phyloP scores from a whole-genome alignment of 768 basidiomycete genomes.

The Boletus rubescentipes region DNA sequence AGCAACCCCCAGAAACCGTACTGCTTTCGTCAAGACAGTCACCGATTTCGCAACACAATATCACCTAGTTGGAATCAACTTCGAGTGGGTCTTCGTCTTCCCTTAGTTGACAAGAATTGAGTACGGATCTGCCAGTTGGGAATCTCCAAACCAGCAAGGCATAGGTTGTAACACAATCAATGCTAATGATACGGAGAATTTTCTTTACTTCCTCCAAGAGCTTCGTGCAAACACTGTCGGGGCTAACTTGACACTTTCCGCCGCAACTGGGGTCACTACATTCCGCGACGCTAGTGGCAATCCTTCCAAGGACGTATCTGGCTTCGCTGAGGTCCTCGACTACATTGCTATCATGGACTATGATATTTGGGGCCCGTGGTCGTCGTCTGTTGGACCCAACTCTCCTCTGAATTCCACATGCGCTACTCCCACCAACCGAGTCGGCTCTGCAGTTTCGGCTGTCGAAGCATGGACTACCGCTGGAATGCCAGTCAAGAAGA shows the following conservation, averaged over 20 bases:
- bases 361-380: slow-evolving; percentile 57
- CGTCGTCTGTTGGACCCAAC: slow-evolving; percentile 66
- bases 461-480: slow-evolving; percentile 72
- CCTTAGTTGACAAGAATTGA: neutral
- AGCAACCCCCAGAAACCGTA: slow-evolving; percentile 54
- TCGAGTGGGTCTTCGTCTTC: slow-evolving; percentile 21
- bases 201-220: slow-evolving; percentile 69
- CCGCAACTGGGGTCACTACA: slow-evolving; percentile 64
- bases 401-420: slow-evolving; percentile 81
- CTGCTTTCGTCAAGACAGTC: slow-evolving; percentile 63
- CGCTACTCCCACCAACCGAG: slow-evolving; percentile 51
- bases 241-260: slow-evolving; percentile 60
- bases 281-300: slow-evolving; percentile 63
- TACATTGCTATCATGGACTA: slow-evolving; percentile 67
- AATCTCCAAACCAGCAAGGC: slow-evolving; percentile 71
- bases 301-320: slow-evolving; percentile 68
- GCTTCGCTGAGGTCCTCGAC: slow-evolving; percentile 67
- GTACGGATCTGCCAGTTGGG: slow-evolving; percentile 61
- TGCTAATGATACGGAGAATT: slow-evolving; percentile 67
- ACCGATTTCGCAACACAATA: slow-evolving; percentile 48
- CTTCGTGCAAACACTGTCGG: slow-evolving; percentile 56
- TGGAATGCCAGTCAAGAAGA: slow-evolving; percentile 66
- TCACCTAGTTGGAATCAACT: slow-evolving; percentile 53
- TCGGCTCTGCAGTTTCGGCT: slow-evolving; percentile 73
- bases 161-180: slow-evolving; percentile 66